A percentile compares a stretch with the other conserved stretches of the same genome.
phyloP scores from a whole-genome alignment of 495 filamentous ascomycete species.

The Schizothecium vesticola region DNA sequence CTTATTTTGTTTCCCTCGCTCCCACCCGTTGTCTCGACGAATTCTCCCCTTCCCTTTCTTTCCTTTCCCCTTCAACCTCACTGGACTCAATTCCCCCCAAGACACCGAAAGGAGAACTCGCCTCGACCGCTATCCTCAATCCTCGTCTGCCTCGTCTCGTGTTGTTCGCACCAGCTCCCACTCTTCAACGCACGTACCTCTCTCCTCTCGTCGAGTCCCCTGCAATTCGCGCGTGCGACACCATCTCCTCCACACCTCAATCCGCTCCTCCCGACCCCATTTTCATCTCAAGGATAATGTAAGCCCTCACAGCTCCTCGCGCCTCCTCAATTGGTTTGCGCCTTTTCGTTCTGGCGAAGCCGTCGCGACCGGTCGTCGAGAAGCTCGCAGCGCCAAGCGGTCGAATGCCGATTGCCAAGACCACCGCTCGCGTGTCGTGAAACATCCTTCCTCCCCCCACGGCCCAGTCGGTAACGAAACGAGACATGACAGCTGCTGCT shows the following conservation, averaged over 20 bases:
- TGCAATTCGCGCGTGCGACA: background rate
- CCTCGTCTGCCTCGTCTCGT: conserved; percentile 24
- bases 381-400: background rate
- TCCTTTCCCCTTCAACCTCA: conserved; percentile 26
- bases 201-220: background rate
- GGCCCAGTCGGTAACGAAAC: background rate
- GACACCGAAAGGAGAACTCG: conserved; percentile 20
- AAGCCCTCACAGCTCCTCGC: background rate
- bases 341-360: background rate
- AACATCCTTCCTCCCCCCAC: background rate
- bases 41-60: conserved; percentile 12
- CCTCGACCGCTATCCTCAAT: background rate
- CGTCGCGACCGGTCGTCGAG: background rate
- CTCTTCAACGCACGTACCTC: conserved; percentile 1
- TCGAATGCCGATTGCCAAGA: background rate
- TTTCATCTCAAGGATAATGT: background rate
- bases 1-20: conserved; percentile 28
- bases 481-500: background rate
- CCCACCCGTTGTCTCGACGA: conserved; percentile 13
- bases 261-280: background rate
- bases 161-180: conserved; percentile 24
- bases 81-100: conserved; percentile 22
- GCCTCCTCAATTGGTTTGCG: conserved; percentile 1
- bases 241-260: background rate
- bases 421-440: background rate